phyloP scores from a whole-genome alignment of 2,329 filamentous ascomycete genomes.

The Paecilomyces formosus region DNA sequence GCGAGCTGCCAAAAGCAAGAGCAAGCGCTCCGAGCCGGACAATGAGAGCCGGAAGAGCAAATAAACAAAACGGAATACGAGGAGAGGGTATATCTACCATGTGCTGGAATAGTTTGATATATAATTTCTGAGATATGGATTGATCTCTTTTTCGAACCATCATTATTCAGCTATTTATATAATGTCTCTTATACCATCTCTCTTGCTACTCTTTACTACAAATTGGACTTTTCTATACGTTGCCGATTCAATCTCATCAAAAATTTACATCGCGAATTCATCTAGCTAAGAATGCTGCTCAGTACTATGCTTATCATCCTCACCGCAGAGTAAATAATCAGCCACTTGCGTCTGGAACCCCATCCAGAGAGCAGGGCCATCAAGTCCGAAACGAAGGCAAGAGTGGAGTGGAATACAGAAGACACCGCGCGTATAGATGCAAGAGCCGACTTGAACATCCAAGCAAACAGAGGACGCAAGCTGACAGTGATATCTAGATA shows the following conservation, averaged over 20 bases:
- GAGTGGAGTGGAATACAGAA: not conserved
- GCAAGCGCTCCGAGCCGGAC: not conserved
- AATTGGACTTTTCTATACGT: not conserved
- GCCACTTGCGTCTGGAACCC: not conserved
- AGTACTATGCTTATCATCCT: not conserved
- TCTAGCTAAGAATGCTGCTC: not conserved
- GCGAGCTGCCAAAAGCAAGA: not conserved
- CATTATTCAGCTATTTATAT: not conserved
- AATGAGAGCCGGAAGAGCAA: not conserved
- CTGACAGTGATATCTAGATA: not conserved
- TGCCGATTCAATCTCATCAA: not conserved
- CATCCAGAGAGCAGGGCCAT: not conserved
- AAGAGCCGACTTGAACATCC: not conserved
- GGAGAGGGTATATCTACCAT: not conserved
- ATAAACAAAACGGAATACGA: not conserved
- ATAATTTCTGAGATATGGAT: not conserved
- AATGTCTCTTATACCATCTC: not conserved
- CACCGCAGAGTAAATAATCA: not conserved
- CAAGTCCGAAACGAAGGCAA: not conserved
- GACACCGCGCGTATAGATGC: not conserved
- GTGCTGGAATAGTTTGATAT: not conserved
- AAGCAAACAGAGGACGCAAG: not conserved
- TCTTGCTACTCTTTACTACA: not conserved
- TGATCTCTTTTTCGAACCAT: not conserved
- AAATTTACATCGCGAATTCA: not conserved